phyloP scores from a whole-genome alignment of 192 early-diverging fungal genomes.

The Backusella circina region DNA sequence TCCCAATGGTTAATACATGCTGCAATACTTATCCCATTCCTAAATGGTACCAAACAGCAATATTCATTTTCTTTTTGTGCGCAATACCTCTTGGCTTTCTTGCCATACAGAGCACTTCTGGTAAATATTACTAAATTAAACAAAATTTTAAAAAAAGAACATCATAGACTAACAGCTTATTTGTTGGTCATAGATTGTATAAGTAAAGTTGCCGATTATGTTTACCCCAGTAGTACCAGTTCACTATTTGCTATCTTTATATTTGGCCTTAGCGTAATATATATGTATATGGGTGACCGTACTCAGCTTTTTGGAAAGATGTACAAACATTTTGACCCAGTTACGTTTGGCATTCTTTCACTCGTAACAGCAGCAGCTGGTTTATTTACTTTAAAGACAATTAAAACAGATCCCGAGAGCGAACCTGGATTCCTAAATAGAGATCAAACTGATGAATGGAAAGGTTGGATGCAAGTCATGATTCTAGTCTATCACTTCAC shows the following conservation, averaged over 20 bases:
- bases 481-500: constrained; percentile 70
- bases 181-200: neutral
- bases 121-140: neutral
- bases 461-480: constrained; percentile 83
- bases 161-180: neutral
- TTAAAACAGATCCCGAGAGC: constrained; percentile 32
- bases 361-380: constrained; percentile 41
- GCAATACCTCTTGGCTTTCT: constrained; percentile 29
- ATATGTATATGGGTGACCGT: constrained; percentile 67
- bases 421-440: constrained; percentile 64
- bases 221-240: constrained; percentile 34
- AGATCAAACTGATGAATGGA: constrained; percentile 84
- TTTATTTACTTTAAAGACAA: constrained; percentile 37
- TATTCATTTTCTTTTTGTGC: constrained; percentile 39
- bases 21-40: constrained; percentile 55
- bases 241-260: constrained; percentile 43
- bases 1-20: constrained; percentile 54
- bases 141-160: neutral
- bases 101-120: neutral
- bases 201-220: neutral
- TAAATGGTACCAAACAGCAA: constrained; percentile 36
- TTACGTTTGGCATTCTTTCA: constrained; percentile 48
- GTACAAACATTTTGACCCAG: constrained; percentile 53
- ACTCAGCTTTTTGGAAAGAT: constrained; percentile 65
- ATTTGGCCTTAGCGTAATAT: constrained; percentile 52